These are phyloP conservation scores for Cystobasidium pallidum DNA, from an alignment of 1,284 basidiomycete species.

Conservation along the genomic window DNA sequence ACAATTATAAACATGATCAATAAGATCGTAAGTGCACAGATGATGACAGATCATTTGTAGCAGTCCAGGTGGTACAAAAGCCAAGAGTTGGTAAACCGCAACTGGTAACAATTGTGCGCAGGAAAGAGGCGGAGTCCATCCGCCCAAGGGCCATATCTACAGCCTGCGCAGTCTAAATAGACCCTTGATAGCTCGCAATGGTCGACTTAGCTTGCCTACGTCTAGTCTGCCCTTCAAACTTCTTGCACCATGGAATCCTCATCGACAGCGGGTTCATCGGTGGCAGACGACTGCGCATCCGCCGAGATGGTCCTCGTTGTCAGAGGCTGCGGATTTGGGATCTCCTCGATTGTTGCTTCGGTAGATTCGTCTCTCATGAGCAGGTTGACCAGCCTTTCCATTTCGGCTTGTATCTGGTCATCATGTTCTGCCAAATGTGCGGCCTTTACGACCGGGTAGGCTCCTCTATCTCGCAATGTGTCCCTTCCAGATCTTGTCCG, in stretches of 20 bases:
- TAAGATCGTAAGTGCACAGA: too few species aligned
- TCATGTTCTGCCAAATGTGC: constrained; percentile 74
- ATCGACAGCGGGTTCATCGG: not conserved
- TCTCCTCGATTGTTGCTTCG: constrained; percentile 59
- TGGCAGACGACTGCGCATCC: not conserved
- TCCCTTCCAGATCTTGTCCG: constrained; percentile 87
- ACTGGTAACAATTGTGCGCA: too few species aligned
- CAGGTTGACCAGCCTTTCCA: constrained; percentile 73
- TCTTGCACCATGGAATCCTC: constrained; percentile 24
- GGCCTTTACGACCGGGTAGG: constrained; percentile 82
- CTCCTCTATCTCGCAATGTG: constrained; percentile 75
- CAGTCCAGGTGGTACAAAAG: too few species aligned
- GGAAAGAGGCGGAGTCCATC: too few species aligned
- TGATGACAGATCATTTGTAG: too few species aligned
- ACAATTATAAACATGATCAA: too few species aligned
- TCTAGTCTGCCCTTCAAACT: not conserved
- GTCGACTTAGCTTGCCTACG: too few species aligned
- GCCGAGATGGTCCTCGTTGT: not conserved
- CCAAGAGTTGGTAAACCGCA: too few species aligned
- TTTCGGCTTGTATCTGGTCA: constrained; percentile 65
- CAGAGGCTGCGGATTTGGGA: constrained; percentile 6
- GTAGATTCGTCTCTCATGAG: constrained; percentile 71
- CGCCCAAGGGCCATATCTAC: too few species aligned
- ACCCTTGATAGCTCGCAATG: too few species aligned
- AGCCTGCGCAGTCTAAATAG: too few species aligned